A percentile compares a stretch with the other conserved stretches of the same genome.
Conservation (phyloP, 768 basidiomycete genomes). For the Cystoderma amianthinum region DNA sequence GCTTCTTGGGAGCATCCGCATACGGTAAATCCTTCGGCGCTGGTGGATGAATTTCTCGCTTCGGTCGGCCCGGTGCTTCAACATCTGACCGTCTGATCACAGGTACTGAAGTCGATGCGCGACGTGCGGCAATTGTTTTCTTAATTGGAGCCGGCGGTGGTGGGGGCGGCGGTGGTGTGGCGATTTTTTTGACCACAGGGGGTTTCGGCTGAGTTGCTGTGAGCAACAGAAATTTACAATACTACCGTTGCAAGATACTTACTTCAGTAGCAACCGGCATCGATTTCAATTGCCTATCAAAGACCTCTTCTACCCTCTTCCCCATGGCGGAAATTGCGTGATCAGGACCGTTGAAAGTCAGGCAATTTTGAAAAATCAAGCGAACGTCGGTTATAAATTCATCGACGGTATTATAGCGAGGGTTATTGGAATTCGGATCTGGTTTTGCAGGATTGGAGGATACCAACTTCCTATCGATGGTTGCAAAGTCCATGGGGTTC, state of each 20-base stretch:
- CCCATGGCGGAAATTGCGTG: slow-evolving; percentile 78
- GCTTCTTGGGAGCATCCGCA: slow-evolving; percentile 66
- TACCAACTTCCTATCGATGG: slow-evolving; percentile 81
- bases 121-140: slow-evolving; percentile 48
- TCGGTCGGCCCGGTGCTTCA: slow-evolving; percentile 67
- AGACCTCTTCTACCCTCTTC: slow-evolving; percentile 73
- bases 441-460: slow-evolving; percentile 78
- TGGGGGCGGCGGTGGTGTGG: slow-evolving; percentile 35
- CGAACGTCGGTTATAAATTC: slow-evolving; percentile 85
- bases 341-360: slow-evolving; percentile 90
- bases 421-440: slow-evolving; percentile 60
- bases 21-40: slow-evolving; percentile 88
- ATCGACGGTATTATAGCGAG: slow-evolving; percentile 70
- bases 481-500: slow-evolving; percentile 90
- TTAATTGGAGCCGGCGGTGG: slow-evolving; percentile 32
- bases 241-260: slow-evolving; percentile 15
- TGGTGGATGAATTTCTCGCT: slow-evolving; percentile 96
- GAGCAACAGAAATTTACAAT: neutral
- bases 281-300: slow-evolving; percentile 84
- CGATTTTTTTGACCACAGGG: slow-evolving; percentile 36
- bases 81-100: slow-evolving; percentile 77
- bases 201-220: slow-evolving; percentile 28
- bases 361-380: slow-evolving; percentile 82
- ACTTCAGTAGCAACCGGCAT: slow-evolving; percentile 77
- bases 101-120: slow-evolving; percentile 76